Evolutionary conservation across 1,139 yeast species (phyloP).

Genomic region (Hemisphaericaspora subhashii): DNA sequence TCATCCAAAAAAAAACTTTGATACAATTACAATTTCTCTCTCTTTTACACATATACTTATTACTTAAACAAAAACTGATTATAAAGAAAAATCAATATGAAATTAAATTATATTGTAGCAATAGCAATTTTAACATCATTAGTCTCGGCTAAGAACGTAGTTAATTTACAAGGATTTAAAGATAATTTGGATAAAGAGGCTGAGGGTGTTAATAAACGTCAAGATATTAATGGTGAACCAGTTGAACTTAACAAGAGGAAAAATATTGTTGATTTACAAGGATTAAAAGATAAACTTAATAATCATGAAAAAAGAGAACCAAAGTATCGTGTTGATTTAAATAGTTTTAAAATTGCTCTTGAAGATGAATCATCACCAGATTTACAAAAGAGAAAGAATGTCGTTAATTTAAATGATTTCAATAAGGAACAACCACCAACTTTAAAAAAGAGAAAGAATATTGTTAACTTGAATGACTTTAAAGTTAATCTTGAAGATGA

Average conservation of each 20-base stretch:
- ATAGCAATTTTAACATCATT: constrained; percentile 7
- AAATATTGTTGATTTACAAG: constrained; percentile 16
- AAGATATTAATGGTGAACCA: constrained; percentile 10
- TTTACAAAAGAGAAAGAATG: constrained; percentile 21
- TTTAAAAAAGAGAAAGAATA: constrained; percentile 22
- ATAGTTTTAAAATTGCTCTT: constrained; percentile 14
- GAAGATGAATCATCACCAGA: constrained; percentile 9
- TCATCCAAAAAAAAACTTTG: too few species aligned
- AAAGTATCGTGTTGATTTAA: constrained; percentile 22
- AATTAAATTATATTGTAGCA: constrained; percentile 6
- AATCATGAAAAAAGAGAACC: constrained; percentile 5
- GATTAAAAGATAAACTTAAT: constrained; percentile 6
- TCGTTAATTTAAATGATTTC: constrained; percentile 19
- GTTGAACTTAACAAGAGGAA: constrained; percentile 23
- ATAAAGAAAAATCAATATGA: constrained; percentile 6
- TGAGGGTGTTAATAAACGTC: constrained; percentile 14
- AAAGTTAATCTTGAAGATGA: constrained; percentile 9
- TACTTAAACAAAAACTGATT: neutral
- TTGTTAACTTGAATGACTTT: constrained; percentile 16
- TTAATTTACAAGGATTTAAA: constrained; percentile 13
- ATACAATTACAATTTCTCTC: too few species aligned
- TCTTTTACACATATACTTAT: neutral
- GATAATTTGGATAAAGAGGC: constrained; percentile 4
- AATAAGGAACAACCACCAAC: constrained; percentile 10
- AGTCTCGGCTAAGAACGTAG: constrained; percentile 19